A percentile compares a stretch with the other conserved stretches of the same genome.
Conservation (phyloP, 345 rosid genomes). For the Boechera retrofracta region DNA sequence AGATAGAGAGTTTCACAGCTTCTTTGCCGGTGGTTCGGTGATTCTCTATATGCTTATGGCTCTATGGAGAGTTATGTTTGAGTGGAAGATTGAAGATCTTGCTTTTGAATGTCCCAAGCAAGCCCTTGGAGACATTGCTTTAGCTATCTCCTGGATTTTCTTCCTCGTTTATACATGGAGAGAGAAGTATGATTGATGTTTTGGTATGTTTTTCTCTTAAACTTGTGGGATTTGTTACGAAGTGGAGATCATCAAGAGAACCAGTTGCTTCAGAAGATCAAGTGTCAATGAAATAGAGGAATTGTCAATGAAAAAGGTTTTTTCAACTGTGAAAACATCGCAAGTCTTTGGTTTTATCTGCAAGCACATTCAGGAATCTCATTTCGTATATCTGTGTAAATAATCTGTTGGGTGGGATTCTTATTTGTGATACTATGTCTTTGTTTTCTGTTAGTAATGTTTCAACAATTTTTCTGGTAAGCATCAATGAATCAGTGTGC, state of each 20-base stretch:
- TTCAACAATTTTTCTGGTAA: slow-evolving; percentile 33
- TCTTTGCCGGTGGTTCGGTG: slow-evolving; percentile 83
- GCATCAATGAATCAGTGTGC: slow-evolving; percentile 76
- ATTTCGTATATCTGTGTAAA: slow-evolving; percentile 22
- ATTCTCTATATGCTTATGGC: slow-evolving; percentile 73
- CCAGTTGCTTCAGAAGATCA: slow-evolving; percentile 20
- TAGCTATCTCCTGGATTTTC: slow-evolving; percentile 83
- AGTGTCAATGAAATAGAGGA: slow-evolving; percentile 17
- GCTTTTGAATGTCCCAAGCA: slow-evolving; percentile 72
- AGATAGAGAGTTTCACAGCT: slow-evolving; percentile 78
- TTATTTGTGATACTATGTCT: slow-evolving; percentile 11
- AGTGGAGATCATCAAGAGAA: slow-evolving; percentile 12
- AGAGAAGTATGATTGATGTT: slow-evolving; percentile 81
- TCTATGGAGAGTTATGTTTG: slow-evolving; percentile 79
- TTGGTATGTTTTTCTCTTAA: not conserved
- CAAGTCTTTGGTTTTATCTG: not conserved
- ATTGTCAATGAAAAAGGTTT: slow-evolving; percentile 7
- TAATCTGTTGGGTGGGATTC: slow-evolving; percentile 19
- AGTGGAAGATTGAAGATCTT: slow-evolving; percentile 67
- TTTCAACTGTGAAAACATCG: not conserved
- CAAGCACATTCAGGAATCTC: not conserved
- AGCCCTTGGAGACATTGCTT: slow-evolving; percentile 70
- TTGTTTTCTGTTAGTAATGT: not conserved
- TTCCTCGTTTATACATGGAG: slow-evolving; percentile 89
- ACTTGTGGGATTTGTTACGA: not conserved